Conservation (phyloP, 1,284 basidiomycete species). For the Chiua sp. region DNA sequence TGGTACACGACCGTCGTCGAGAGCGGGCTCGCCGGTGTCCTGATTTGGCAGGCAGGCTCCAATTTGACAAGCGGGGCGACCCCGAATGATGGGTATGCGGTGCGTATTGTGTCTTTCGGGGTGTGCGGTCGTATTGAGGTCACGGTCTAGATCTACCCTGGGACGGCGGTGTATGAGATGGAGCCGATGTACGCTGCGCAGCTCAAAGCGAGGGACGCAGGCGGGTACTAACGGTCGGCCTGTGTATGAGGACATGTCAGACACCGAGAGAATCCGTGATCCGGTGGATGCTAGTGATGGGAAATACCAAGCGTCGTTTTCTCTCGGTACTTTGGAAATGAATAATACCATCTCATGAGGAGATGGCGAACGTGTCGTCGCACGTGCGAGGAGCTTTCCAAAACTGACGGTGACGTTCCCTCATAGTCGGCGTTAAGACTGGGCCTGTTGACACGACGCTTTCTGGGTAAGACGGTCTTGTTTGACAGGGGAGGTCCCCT, state of each 20-base stretch:
- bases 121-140: too few relatives aligned
- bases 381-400: neutral
- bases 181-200: slow-evolving; percentile 8
- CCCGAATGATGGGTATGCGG: slow-evolving; percentile 19
- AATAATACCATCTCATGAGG: too few relatives aligned
- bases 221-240: neutral
- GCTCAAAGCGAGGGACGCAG: slow-evolving; percentile 8
- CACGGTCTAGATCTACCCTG: slow-evolving; percentile 12
- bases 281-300: too few relatives aligned
- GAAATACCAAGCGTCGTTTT: too few relatives aligned
- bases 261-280: too few relatives aligned
- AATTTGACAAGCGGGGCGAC: slow-evolving; percentile 15
- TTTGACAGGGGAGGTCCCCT: too few relatives aligned
- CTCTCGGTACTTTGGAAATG: too few relatives aligned
- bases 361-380: neutral
- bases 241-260: too few relatives aligned
- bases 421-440: too few relatives aligned
- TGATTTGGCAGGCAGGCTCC: slow-evolving; percentile 27
- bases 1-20: slow-evolving; percentile 24
- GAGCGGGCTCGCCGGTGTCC: slow-evolving; percentile 15
- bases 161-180: slow-evolving; percentile 16
- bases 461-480: too few relatives aligned
- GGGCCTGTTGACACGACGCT: too few relatives aligned
- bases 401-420: too few relatives aligned
- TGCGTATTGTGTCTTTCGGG: neutral